phyloP scores from a whole-genome alignment of 208 protist genomes.

The Leishmania tarentolae region DNA sequence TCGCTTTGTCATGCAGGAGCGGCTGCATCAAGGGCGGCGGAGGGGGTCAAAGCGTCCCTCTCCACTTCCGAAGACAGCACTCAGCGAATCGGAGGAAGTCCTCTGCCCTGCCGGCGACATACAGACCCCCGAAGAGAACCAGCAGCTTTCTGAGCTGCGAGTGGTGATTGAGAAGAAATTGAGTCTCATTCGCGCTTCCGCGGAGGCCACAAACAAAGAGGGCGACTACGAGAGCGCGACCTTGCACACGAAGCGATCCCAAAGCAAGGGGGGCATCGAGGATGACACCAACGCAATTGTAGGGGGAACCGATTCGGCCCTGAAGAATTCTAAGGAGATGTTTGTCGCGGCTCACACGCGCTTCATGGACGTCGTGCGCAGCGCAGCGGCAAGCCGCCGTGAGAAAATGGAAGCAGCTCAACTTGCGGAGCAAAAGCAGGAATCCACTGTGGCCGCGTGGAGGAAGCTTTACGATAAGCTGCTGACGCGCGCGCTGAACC shows the following conservation, averaged over 20 bases:
- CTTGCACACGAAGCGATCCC: background rate
- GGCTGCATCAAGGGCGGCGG: constrained; percentile 6
- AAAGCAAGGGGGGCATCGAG: background rate
- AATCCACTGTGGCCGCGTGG: constrained; percentile 18
- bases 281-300: background rate
- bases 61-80: background rate
- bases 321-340: background rate
- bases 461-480: constrained; percentile 7
- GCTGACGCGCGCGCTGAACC: background rate
- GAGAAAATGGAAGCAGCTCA: constrained; percentile 19
- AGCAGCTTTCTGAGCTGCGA: constrained; percentile 14
- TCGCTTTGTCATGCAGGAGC: constrained; percentile 16
- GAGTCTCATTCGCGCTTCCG: constrained; percentile 6
- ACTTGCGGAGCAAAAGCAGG: constrained; percentile 24
- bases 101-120: background rate
- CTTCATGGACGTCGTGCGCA: constrained; percentile 22
- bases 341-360: constrained; percentile 15
- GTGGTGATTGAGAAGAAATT: constrained; percentile 25
- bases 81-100: background rate
- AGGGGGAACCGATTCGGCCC: background rate
- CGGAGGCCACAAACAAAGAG: background rate
- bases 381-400: constrained; percentile 5
- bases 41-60: background rate
- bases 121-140: background rate
- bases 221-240: background rate